Conservation (phyloP, 2,329 filamentous ascomycete species). For the Metarhizium guizhouense region DNA sequence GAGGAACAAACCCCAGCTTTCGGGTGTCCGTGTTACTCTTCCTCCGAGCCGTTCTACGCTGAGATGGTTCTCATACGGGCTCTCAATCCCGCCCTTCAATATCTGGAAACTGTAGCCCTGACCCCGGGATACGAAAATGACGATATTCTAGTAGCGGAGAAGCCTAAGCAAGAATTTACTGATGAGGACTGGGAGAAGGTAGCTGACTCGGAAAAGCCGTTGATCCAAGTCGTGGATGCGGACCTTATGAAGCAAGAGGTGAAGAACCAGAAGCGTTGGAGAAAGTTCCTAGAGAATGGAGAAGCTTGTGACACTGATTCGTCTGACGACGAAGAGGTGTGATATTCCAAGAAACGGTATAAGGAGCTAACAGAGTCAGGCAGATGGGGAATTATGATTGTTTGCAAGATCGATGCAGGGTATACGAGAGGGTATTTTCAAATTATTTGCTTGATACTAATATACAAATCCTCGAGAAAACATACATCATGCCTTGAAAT, state of each 20-base stretch:
- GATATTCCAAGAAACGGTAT: not conserved
- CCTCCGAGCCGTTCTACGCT: constrained; percentile 47
- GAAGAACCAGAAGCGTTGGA: constrained; percentile 17
- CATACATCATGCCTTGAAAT: constrained; percentile 26
- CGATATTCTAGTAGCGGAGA: constrained; percentile 20
- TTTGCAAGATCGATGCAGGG: not conserved
- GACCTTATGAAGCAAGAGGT: constrained; percentile 15
- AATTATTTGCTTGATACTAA: not conserved
- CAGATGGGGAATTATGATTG: not conserved
- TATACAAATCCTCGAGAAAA: not conserved
- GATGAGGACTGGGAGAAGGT: constrained; percentile 23
- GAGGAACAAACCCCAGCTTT: constrained; percentile 31
- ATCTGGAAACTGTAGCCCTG: constrained; percentile 48
- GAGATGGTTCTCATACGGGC: constrained; percentile 55
- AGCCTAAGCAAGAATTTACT: constrained; percentile 11
- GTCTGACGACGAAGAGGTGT: not conserved
- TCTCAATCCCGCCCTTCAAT: constrained; percentile 46
- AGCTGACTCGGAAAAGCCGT: constrained; percentile 20
- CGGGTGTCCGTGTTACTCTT: constrained; percentile 62
- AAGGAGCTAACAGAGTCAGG: not conserved
- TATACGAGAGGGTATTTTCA: not conserved
- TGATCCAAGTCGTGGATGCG: constrained; percentile 11
- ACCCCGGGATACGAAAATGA: constrained; percentile 30
- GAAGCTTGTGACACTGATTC: not conserved
- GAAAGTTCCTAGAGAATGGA: constrained; percentile 14